phyloP scores from a whole-genome alignment of 345 rosid species.

The Syzygium aqueum region DNA sequence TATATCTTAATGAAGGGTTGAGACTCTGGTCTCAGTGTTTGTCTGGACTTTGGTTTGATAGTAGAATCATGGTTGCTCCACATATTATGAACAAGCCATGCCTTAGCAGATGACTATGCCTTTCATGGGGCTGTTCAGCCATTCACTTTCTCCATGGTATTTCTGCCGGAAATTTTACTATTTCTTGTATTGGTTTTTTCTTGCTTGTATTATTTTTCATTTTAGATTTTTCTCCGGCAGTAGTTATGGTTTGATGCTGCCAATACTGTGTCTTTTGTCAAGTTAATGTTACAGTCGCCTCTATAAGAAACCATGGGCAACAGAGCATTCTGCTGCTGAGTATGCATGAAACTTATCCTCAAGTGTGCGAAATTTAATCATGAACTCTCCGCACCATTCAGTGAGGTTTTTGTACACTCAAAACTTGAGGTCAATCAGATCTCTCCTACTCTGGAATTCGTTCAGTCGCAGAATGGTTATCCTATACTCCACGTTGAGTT shows the following conservation, averaged over 20 bases:
- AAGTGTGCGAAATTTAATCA: not conserved
- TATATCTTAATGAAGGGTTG: not conserved
- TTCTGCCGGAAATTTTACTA: not conserved
- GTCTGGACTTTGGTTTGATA: not conserved
- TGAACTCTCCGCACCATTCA: not conserved
- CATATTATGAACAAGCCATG: not conserved
- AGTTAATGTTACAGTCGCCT: not conserved
- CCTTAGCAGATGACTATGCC: not conserved
- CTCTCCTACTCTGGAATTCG: not conserved
- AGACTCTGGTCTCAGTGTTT: not conserved
- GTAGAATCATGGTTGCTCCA: not conserved
- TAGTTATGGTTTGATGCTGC: not conserved
- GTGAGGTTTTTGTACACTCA: not conserved
- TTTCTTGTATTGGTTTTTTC: not conserved
- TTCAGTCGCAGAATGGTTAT: not conserved
- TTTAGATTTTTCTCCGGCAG: not conserved
- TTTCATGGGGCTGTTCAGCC: not conserved
- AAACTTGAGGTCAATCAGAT: not conserved
- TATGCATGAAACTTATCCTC: not conserved
- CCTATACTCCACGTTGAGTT: not conserved
- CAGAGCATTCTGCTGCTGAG: not conserved
- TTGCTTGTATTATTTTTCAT: not conserved
- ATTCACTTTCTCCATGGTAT: not conserved
- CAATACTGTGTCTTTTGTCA: not conserved
- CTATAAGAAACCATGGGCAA: not conserved